A percentile compares a stretch with the other conserved stretches of the same genome.
phyloP scores from a whole-genome alignment of 345 rosid species.

The Clausena lansium region DNA sequence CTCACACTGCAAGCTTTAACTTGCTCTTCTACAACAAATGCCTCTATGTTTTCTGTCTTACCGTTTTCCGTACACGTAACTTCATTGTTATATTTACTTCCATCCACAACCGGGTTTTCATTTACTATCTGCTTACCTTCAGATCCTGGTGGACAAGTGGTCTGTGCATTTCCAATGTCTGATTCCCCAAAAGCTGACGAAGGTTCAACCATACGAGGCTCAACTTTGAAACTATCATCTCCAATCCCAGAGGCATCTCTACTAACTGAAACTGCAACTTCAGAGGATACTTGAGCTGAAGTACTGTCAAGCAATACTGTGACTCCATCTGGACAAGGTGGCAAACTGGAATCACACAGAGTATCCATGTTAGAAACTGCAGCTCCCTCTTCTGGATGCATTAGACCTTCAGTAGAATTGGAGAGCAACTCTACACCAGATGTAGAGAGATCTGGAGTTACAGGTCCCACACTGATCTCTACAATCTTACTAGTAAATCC shows the following conservation, averaged over 20 bases:
- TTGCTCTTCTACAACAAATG: conserved; percentile 33
- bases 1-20: conserved; percentile 21
- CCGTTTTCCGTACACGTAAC: conserved; percentile 31
- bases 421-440: conserved; percentile 27
- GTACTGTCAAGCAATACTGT: conserved; percentile 22
- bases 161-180: conserved; percentile 23
- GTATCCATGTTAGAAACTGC: conserved; percentile 24
- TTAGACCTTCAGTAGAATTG: conserved; percentile 19
- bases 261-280: conserved; percentile 26
- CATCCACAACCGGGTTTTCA: conserved; percentile 23
- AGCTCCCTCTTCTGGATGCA: conserved; percentile 22
- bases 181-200: conserved; percentile 25
- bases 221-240: conserved; percentile 24
- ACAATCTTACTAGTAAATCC: conserved; percentile 29
- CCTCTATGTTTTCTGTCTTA: conserved; percentile 17
- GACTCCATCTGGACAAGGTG: conserved; percentile 21
- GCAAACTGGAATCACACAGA: conserved; percentile 22
- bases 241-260: conserved; percentile 23
- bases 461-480: conserved; percentile 23
- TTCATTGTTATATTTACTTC: conserved; percentile 22
- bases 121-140: conserved; percentile 31
- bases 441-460: conserved; percentile 22
- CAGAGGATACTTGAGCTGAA: conserved; percentile 31
- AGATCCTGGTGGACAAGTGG: conserved; percentile 17
- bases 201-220: conserved; percentile 24